Base-by-base conservation (phyloP, 2,329 filamentous ascomycete species). In the Aspergillus ibericus region DNA sequence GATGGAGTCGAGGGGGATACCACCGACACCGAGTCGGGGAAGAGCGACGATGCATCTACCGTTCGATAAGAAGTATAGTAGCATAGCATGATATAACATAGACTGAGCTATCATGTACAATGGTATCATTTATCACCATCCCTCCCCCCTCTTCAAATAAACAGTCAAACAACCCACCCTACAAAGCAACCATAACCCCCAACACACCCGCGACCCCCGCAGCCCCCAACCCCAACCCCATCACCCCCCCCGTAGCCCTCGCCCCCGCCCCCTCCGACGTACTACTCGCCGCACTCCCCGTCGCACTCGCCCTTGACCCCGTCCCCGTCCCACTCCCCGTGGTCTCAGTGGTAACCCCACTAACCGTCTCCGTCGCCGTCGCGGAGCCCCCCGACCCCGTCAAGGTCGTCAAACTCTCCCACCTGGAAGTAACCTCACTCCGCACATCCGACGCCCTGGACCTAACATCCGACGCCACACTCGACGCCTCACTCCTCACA, bases 131-230 rank as follows among this genome's bases (percentile, higher is more conserved):
- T 13, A 47, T 47, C 42, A 46, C 20, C 7, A 22, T 12, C 51
- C 7, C 4, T 18, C 25, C 51, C 25, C 36, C 20, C 13, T 10
- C 7, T 5, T 16, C n/a, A 44, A 32, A 34, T 25, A 22, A 9
- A 34, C 3, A 5, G 2, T 3, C 40, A 46, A 53, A 10, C 16
- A 9, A 27, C 6, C 29, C 16, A 29, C 25, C 59, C 63, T 69
- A 72, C 59, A 72, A 63, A 51, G 67, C 69, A 63, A 62, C 67
- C 67, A 72, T 71, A 34, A 72, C 54, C 55, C 70, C 70, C 29
- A 72, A 59, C 2, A 72, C 40, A 59, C 70, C 70, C n/a, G 65
- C 64, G 27, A 70, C 58, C 57, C 67, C 69, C 12, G 63, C 68
- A 53, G 66, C 35, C 10, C 50, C 50, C 10, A 57, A 18, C 56